Evolutionary conservation across 495 filamentous ascomycete species (phyloP), one percentile per base, ranked within the genome.

Genomic region (Talaromyces thailandensis): DNA sequence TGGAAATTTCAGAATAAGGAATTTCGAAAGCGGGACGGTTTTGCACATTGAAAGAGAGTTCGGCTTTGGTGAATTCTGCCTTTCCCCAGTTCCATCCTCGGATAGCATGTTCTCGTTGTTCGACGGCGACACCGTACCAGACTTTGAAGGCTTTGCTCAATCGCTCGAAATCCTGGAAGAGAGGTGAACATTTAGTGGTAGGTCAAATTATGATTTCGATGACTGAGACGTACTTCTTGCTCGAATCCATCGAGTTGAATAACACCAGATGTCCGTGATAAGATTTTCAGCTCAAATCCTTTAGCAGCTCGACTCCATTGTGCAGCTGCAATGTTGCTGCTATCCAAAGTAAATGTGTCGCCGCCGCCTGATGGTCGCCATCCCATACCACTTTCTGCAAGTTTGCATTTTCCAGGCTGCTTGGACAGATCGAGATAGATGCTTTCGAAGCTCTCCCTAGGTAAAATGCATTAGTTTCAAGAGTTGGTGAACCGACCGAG

Each of bases 11-110:
- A 32, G 90, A 88, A 78, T 96, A 99, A 21, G 95, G 95, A 45
- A 99, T 87, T 73, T 98, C 94, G 78, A 99, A 99, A 1, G 95
- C 90, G 5, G 95, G 95, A 66, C 92, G 89, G 69, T 96, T 99
- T 67, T 94, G 90, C 23, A 99, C 95, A 73, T 91, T 97, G 79
- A 99, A 99, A 21, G 90, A 80, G 31, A 99, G 84, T 75, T 99
- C 95, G 51, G 90, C 87, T 72, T 98, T 96, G 64, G 88, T 87
- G 70, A 99, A 97, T 70, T 99, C 95, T 62, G 88, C 90, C 75
- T 98, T 99, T 63, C 95, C 95, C 95, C 95, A 99, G 71, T 98
- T 99, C 95, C 95, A 99, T 40, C 95, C 95, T 64, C 94, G 89
- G 51, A 99, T 80, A 5, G 93, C 90, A 72, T 98, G 94, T 72